Conservation (phyloP, 2,329 filamentous ascomycete species). For the Alternaria arbusti region DNA sequence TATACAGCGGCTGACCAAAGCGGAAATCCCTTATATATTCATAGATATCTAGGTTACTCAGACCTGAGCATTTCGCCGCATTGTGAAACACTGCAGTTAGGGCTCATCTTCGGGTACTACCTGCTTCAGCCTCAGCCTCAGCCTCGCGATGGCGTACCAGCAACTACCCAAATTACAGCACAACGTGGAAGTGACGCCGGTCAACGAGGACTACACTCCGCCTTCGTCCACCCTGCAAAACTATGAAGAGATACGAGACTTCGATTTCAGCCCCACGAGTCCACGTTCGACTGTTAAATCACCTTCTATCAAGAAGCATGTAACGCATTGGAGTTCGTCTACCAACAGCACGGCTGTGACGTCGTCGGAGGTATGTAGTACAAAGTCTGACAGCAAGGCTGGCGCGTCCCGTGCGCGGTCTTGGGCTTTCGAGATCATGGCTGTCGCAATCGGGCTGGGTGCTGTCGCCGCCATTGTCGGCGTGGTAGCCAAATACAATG, state of each 20-base stretch:
- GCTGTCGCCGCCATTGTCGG: constrained; percentile 17
- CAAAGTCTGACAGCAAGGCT: constrained; percentile 8
- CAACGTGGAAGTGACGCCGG: constrained; percentile 2
- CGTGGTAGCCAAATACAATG: constrained; percentile 16
- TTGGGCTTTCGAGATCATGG: constrained; percentile 18
- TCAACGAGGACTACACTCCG: constrained; percentile 2
- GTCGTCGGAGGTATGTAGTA: constrained; percentile 12
- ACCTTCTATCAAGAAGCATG: constrained; percentile 10
- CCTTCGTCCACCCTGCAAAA: constrained; percentile 3
- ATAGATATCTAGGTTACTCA: background rate
- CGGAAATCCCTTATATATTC: background rate
- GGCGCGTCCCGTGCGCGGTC: constrained; percentile 5
- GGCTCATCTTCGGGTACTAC: background rate
- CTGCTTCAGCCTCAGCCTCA: background rate
- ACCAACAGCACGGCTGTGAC: constrained; percentile 10
- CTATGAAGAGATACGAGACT: constrained; percentile 7
- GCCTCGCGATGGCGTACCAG: constrained; percentile 8
- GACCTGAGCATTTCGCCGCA: background rate
- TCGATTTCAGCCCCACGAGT: constrained; percentile 9
- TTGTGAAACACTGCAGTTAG: background rate
- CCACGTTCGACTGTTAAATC: constrained; percentile 1
- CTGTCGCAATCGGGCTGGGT: constrained; percentile 9
- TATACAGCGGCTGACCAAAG: background rate
- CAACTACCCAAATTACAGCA: constrained; percentile 8
- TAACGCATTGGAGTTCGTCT: constrained; percentile 10